Evolutionary conservation across 495 filamentous ascomycete species (phyloP).

Genomic region (Gamarada debralockiae): DNA sequence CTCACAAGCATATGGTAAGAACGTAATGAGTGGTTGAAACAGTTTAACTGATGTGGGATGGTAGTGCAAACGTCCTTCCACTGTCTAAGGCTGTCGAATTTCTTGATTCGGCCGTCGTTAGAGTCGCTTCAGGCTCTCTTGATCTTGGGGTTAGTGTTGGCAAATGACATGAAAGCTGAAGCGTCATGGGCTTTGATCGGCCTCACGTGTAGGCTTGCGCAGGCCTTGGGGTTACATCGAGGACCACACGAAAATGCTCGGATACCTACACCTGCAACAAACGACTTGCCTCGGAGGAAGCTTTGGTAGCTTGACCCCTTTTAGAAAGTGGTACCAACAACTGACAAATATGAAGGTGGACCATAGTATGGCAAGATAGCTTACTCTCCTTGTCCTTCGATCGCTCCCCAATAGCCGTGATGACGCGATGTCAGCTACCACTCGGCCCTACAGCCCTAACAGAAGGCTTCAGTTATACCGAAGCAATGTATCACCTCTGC

Average conservation of each 20-base stretch:
- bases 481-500: slow-evolving; percentile 51
- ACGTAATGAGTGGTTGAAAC: neutral
- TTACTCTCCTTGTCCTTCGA: slow-evolving; percentile 53
- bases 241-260: slow-evolving; percentile 31
- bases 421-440: slow-evolving; percentile 27
- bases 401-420: slow-evolving; percentile 30
- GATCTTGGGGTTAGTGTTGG: slow-evolving; percentile 48
- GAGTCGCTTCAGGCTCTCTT: slow-evolving; percentile 55
- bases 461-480: slow-evolving; percentile 47
- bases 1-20: slow-evolving; percentile 34
- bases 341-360: slow-evolving; percentile 39
- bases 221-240: slow-evolving; percentile 49
- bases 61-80: slow-evolving; percentile 54
- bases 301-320: slow-evolving; percentile 28
- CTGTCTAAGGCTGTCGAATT: slow-evolving; percentile 50
- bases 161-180: slow-evolving; percentile 58
- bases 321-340: neutral
- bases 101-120: slow-evolving; percentile 47
- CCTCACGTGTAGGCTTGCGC: slow-evolving; percentile 50
- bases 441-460: slow-evolving; percentile 30
- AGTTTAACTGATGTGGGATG: slow-evolving; percentile 21
- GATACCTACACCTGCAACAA: slow-evolving; percentile 8
- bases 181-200: slow-evolving; percentile 54
- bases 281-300: slow-evolving; percentile 31
- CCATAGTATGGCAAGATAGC: slow-evolving; percentile 53